Evolutionary conservation across 1,284 basidiomycete genomes (phyloP), one percentile per base, ranked within the genome.

Genomic region (Sanghuangporus weigelae): DNA sequence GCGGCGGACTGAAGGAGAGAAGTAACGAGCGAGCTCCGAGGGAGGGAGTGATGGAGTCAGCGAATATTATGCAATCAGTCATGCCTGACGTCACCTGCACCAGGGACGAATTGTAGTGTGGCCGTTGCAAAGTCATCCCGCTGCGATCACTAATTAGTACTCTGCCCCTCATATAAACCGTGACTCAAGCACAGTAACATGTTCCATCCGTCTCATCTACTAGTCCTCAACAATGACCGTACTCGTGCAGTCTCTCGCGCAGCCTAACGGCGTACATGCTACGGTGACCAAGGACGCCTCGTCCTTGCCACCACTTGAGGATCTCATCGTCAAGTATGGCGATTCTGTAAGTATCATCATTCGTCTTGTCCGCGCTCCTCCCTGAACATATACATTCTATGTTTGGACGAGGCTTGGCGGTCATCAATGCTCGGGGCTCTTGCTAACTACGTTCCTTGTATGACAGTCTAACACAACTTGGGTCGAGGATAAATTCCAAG

Each of bases 291-390:
- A 54, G 35, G 36, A 54, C 14, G 53, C 23, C 6, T 16, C 7
- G 7, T 48, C 56, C 12, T 51, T 48, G 14, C 46, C 64, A 14
- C 16, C 55, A n/a, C 51, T 66, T 16, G 61, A 57, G 36, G 65
- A 81, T 72, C 74, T 83, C 38, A 81, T 84, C 63, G 81, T 80
- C 42, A 78, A 80, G 66, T 84, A 83, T 69, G 82, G 82, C 46
- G 81, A 83, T 66, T 79, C 81, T 3, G 59, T 60, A 54, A 35
- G 49, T 49, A n/a, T 7, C 50, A 38, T 42, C 23, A 2, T 38
- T n/a, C 31, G 7, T 23, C 48, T 49, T 26, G 3, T 19, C 23
- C 23, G 44, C 36, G 36, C 36, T 36, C 19, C 16, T 26, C 12
- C 2, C 16, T 2, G 19, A 23, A 35, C 26, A 2, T 10, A 16